Percentiles rank a stretch among this genome's conserved stretches.
phyloP scores from a whole-genome alignment of 1,284 basidiomycete genomes.

The Ganoderma sinense region DNA sequence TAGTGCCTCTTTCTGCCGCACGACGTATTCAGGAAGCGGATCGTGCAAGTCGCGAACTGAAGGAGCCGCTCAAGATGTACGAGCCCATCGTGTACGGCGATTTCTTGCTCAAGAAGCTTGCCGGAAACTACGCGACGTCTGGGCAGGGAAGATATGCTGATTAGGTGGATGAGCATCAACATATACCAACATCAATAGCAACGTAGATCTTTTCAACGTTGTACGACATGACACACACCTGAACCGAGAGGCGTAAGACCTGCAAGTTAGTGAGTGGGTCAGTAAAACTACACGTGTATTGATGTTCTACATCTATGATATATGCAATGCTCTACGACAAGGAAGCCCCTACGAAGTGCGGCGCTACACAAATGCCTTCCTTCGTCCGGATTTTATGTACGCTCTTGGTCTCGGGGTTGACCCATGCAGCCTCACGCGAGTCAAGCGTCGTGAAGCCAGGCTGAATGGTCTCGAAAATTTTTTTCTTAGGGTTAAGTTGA shows the following conservation, averaged over 20 bases:
- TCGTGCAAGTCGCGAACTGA: conserved; percentile 7
- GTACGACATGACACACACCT: background rate
- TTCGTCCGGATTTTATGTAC: conserved; percentile 88
- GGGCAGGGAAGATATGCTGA: conserved; percentile 48
- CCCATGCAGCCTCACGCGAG: conserved; percentile 88
- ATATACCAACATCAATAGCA: too few species aligned
- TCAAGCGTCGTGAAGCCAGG: conserved; percentile 91
- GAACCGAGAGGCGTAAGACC: background rate
- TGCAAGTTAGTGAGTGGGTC: conserved; percentile 40
- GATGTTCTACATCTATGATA: conserved; percentile 7
- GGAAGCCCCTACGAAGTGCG: conserved; percentile 85
- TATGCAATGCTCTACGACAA: conserved; percentile 55
- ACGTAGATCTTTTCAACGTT: background rate
- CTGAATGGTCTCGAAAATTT: conserved; percentile 95
- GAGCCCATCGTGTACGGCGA: conserved; percentile 75
- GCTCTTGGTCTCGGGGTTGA: conserved; percentile 84
- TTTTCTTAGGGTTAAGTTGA: conserved; percentile 96
- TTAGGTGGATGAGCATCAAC: background rate
- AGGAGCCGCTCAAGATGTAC: conserved; percentile 38
- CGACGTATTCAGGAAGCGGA: conserved; percentile 50
- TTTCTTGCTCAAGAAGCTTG: conserved; percentile 77
- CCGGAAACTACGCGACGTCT: conserved; percentile 63
- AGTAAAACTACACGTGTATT: conserved; percentile 9
- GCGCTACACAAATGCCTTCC: conserved; percentile 83
- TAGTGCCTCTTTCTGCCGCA: conserved; percentile 67